Evolutionary conservation across 225 moss, liverwort and hornwort genomes (phyloP).

Genomic region (Asterella californica): DNA sequence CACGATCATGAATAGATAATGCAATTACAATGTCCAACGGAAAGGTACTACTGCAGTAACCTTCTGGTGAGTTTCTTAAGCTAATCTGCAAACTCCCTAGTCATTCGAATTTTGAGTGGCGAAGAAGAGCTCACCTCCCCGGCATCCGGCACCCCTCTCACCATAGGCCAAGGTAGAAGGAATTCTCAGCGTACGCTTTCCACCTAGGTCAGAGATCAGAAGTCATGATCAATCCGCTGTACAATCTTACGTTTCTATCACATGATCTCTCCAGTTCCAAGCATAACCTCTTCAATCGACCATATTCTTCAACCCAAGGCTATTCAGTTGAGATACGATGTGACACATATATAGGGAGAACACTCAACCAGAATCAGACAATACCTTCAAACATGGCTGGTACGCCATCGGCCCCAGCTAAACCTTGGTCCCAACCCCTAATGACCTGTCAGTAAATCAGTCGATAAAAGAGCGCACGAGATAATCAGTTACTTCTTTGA

Average conservation of each 20-base stretch:
- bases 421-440: conserved; percentile 96
- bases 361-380: neutral
- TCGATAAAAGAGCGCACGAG: neutral
- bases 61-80: neutral
- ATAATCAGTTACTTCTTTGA: neutral
- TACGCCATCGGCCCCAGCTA: conserved; percentile 69
- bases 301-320: too few species aligned
- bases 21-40: neutral
- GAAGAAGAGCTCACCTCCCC: conserved; percentile 53
- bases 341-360: neutral
- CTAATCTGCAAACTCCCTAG: neutral
- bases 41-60: neutral
- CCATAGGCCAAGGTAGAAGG: conserved; percentile 75
- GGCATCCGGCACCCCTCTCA: conserved; percentile 92
- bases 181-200: conserved; percentile 75
- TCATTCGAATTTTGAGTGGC: neutral
- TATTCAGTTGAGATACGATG: neutral
- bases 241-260: too few species aligned
- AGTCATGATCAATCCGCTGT: neutral
- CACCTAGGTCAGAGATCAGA: conserved; percentile 49
- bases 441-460: conserved; percentile 63
- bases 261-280: too few species aligned
- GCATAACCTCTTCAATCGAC: neutral
- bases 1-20: neutral
- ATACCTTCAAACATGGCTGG: conserved; percentile 91